phyloP scores from a whole-genome alignment of 768 basidiomycete genomes.

The Imleria badia region DNA sequence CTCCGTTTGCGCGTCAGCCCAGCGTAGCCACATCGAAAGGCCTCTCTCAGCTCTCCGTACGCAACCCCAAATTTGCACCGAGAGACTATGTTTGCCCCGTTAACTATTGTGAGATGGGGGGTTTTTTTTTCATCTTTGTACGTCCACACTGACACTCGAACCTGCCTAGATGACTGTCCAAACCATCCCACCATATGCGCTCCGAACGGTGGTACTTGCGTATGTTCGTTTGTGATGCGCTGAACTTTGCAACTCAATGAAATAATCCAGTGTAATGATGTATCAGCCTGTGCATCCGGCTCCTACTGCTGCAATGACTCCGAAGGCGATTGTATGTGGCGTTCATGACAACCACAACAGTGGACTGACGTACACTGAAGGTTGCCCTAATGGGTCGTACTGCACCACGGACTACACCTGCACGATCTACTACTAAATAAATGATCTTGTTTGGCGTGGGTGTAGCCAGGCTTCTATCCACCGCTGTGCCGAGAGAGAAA shows the following conservation, averaged over 20 bases:
- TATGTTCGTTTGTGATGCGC: not conserved
- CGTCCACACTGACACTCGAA: no score
- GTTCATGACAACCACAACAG: not conserved
- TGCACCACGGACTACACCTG: constrained; percentile 15
- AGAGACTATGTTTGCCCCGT: constrained; percentile 19
- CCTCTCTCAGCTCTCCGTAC: constrained; percentile 13
- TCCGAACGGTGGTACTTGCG: constrained; percentile 19
- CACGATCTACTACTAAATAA: no score
- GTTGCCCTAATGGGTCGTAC: constrained; percentile 14
- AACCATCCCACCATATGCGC: constrained; percentile 19
- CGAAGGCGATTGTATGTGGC: constrained; percentile 22
- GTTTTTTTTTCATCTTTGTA: no score
- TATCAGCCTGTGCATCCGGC: no score
- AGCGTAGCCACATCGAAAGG: not conserved
- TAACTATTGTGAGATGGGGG: no score
- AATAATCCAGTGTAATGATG: constrained; percentile 15
- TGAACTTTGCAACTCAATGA: not conserved
- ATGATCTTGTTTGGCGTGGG: no score
- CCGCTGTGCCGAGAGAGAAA: no score
- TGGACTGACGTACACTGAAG: constrained; percentile 9
- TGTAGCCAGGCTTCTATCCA: no score
- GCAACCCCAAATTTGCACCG: constrained; percentile 5
- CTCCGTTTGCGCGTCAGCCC: not conserved
- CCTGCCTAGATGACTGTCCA: constrained; percentile 14
- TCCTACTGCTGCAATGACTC: constrained; percentile 26